Conservation (phyloP, 768 basidiomycete species). For the Crepidotus variabilis region DNA sequence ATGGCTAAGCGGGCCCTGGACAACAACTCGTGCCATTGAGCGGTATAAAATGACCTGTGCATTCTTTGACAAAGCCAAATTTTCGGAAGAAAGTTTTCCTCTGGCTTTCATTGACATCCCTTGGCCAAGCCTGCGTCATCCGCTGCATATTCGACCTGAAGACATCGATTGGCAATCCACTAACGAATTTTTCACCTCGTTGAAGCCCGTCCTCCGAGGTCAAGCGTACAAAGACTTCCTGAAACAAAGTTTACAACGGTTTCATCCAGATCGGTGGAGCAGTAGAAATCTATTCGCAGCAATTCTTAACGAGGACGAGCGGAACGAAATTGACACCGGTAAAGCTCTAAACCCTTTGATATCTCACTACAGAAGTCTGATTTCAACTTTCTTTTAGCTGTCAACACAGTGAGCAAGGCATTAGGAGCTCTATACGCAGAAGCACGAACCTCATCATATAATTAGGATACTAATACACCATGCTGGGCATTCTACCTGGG, state of each 20-base stretch:
- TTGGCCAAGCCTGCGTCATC: slow-evolving; percentile 68
- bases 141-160: slow-evolving; percentile 48
- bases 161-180: slow-evolving; percentile 72
- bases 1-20: slow-evolving; percentile 65
- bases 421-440: slow-evolving; percentile 16
- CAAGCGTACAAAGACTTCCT: slow-evolving; percentile 66
- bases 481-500: too few species aligned
- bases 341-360: slow-evolving; percentile 3
- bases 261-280: slow-evolving; percentile 81
- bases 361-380: background rate
- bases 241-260: slow-evolving; percentile 67
- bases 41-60: slow-evolving; percentile 59
- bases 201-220: slow-evolving; percentile 46
- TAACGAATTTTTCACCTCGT: slow-evolving; percentile 62
- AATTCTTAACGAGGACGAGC: slow-evolving; percentile 53
- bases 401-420: slow-evolving; percentile 16
- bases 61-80: slow-evolving; percentile 61
- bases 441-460: background rate
- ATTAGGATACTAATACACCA: too few species aligned
- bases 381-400: slow-evolving; percentile 5
- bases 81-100: slow-evolving; percentile 41
- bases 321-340: slow-evolving; percentile 65
- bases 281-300: slow-evolving; percentile 59
- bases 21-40: slow-evolving; percentile 61
- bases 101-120: slow-evolving; percentile 63